Percentiles rank a stretch among this genome's conserved stretches.
Conservation (phyloP, 441 rosid species). For the Erodium trifolium region DNA sequence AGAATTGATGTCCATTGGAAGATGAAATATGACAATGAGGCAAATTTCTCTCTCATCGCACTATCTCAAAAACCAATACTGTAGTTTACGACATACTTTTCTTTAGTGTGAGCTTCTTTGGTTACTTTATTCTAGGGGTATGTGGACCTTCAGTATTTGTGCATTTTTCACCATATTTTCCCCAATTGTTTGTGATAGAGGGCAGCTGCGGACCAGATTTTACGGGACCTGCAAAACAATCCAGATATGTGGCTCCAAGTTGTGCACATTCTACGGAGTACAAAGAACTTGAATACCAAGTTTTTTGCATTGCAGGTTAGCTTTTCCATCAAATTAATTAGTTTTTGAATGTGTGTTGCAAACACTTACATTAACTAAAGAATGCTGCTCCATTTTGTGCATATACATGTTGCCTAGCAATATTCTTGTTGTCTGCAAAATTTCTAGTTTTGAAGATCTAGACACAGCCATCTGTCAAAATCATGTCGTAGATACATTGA, state of each 20-base stretch:
- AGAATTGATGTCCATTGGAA: neutral
- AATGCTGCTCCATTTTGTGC: neutral
- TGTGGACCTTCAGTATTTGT: neutral
- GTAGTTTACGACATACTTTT: neutral
- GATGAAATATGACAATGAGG: neutral
- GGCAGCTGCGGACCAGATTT: constrained; percentile 86
- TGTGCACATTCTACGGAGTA: constrained; percentile 76
- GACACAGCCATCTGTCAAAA: neutral
- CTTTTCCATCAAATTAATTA: neutral
- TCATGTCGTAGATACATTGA: neutral
- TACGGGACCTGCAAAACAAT: constrained; percentile 93
- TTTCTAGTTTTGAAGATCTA: neutral
- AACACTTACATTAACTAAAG: neutral
- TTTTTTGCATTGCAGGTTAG: constrained; percentile 95
- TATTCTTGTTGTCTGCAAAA: neutral
- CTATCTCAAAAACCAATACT: neutral
- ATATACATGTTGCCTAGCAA: neutral
- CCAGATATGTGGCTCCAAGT: constrained; percentile 99
- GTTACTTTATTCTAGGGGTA: constrained; percentile 2
- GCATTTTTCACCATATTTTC: neutral
- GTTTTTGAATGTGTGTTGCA: neutral
- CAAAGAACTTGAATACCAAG: constrained; percentile 86
- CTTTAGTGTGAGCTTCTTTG: neutral
- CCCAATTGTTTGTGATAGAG: constrained; percentile 41
- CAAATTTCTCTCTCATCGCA: neutral